Percentiles rank a stretch among this genome's conserved stretches.
phyloP scores from a whole-genome alignment of 1,139 yeast species.

The Kazachstania sp. region DNA sequence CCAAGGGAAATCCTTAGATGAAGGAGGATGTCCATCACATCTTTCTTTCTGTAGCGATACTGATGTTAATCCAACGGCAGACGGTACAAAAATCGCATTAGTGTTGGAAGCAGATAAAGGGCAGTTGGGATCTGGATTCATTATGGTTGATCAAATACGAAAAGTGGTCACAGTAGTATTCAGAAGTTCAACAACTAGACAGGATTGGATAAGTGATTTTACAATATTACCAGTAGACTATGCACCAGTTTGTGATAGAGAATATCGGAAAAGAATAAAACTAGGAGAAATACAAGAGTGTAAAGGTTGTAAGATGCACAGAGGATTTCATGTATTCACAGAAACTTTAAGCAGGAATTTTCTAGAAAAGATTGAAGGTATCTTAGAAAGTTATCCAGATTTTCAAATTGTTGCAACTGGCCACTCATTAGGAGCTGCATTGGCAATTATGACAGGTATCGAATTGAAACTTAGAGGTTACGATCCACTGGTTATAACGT shows the following conservation, averaged over 20 bases:
- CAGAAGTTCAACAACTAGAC: constrained; percentile 49
- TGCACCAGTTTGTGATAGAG: constrained; percentile 26
- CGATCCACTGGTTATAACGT: constrained; percentile 46
- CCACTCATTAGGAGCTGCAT: constrained; percentile 69
- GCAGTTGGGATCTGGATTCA: constrained; percentile 44
- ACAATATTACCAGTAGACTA: constrained; percentile 38
- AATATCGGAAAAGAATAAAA: constrained; percentile 19
- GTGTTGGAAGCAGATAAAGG: constrained; percentile 35
- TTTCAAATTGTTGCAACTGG: constrained; percentile 51
- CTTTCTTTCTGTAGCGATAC: constrained; percentile 24
- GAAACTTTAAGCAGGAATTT: constrained; percentile 36
- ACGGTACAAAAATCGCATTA: constrained; percentile 31
- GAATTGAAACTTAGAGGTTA: constrained; percentile 47
- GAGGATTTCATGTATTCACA: constrained; percentile 45
- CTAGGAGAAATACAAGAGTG: constrained; percentile 32
- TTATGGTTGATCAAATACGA: constrained; percentile 32
- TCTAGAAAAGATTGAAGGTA: constrained; percentile 31
- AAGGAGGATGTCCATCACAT: constrained; percentile 28
- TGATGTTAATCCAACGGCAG: constrained; percentile 27
- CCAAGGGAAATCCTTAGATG: constrained; percentile 16
- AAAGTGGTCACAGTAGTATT: constrained; percentile 38
- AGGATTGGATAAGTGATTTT: constrained; percentile 52
- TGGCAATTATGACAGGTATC: constrained; percentile 52
- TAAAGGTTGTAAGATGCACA: constrained; percentile 47
- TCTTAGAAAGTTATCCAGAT: constrained; percentile 36